phyloP scores from a whole-genome alignment of 345 rosid species.

The Atalantia buxifolia region DNA sequence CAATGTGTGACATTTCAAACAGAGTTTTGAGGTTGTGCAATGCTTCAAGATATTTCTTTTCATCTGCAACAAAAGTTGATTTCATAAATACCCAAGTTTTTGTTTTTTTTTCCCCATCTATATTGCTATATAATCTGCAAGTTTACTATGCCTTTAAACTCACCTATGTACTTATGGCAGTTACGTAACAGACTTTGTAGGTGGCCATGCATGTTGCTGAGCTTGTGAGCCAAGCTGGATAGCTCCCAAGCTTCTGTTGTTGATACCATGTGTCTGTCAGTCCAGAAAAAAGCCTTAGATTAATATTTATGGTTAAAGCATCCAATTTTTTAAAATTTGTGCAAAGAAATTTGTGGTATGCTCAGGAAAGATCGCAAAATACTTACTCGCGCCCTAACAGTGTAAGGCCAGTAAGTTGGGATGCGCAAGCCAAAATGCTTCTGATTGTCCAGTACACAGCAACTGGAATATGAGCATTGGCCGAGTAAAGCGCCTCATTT shows the following conservation, averaged over 20 bases:
- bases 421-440: constrained; percentile 57
- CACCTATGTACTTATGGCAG: constrained; percentile 44
- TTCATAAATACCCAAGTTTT: not conserved
- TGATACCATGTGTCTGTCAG: constrained; percentile 45
- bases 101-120: fast-evolving
- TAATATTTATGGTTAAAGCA: not conserved
- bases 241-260: constrained; percentile 71
- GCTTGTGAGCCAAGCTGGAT: constrained; percentile 56
- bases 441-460: constrained; percentile 86
- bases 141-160: not conserved
- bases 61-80: constrained; percentile 28
- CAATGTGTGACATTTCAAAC: constrained; percentile 33
- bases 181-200: constrained; percentile 26
- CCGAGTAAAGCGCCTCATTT: constrained; percentile 32
- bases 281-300: not conserved
- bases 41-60: constrained; percentile 27
- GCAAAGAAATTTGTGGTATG: not conserved
- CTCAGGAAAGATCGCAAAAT: not conserved
- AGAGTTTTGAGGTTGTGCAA: constrained; percentile 31
- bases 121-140: not conserved
- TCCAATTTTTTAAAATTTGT: no score
- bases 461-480: constrained; percentile 47
- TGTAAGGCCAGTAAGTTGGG: constrained; percentile 56
- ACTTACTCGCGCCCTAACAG: constrained; percentile 61
- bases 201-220: constrained; percentile 45